Base-by-base conservation (phyloP, 1,284 basidiomycete genomes). In the Heliocybe sulcata region DNA sequence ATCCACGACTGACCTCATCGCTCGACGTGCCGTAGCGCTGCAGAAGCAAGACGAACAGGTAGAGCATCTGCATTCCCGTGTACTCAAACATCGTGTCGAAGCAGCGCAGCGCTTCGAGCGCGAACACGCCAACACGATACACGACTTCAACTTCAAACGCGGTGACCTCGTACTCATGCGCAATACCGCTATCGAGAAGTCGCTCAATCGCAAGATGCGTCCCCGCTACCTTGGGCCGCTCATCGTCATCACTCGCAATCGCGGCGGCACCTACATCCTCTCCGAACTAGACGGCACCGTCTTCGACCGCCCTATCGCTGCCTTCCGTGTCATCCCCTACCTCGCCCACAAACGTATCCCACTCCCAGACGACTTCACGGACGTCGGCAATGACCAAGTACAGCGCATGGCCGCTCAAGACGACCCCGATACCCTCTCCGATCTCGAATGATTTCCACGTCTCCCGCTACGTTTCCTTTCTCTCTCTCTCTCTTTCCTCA, bases 111-210 rank as follows among this genome's bases (percentile, higher is more conserved):
- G 35, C 52, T 55, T 61, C 19, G 50, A 59, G 16, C 56, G 56
- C 14, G 51, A 59, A 50, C 19, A 52, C 22, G 3, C 26, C 4
- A 31, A 14, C 1, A 54, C 19, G 45, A 54, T 58, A 52, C 53
- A 29, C 49, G 60, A 72, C 52, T 71, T 63, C 52, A 45, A 68
- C 42, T 77, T 76, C 59, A 38, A 59, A 14, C 67, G 63, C 0
- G 72, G 73, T 0, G 60, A 56, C 1, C 56, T 77, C 0, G 70
- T 77, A 0, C 61, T 76, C 0, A 59, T 73, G 1, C 55, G 65
- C 8, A 74, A 74, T 51, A 69, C 68, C 0, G 50, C 51, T 0
- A 64, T 72, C n/a, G 70, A 74, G 52, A 69, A 68, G 35, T 59
- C 60, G 0, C 50, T 72, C 0, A 66, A 64, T 23, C 53, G 61